These are phyloP conservation scores for Helotiales sp. DNA, from an alignment of 2,329 filamentous ascomycete genomes.

Conservation along the genomic window DNA sequence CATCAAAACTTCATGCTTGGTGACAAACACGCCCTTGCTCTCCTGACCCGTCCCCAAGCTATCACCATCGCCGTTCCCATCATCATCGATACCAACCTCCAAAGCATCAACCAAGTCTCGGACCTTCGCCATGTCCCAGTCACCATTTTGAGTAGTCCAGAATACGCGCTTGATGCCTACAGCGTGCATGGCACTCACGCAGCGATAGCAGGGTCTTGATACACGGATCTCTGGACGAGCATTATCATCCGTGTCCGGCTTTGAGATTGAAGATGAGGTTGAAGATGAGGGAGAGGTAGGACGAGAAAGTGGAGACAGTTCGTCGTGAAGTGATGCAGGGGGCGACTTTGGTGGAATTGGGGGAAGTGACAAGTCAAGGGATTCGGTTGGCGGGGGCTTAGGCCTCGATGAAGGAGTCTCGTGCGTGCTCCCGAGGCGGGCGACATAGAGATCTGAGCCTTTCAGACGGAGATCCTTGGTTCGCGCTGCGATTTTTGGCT, in stretches of 20 bases:
- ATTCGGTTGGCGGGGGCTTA: not conserved
- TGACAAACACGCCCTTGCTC: conserved; percentile 51
- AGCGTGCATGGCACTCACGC: conserved; percentile 56
- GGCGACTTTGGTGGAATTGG: conserved; percentile 7
- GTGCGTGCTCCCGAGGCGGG: conserved; percentile 45
- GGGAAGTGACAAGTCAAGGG: not conserved
- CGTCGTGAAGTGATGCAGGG: conserved; percentile 52
- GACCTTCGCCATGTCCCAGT: conserved; percentile 57
- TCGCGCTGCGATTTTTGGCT: conserved; percentile 44
- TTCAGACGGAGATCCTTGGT: conserved; percentile 53
- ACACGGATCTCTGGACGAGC: conserved; percentile 28
- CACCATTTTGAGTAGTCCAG: conserved; percentile 55
- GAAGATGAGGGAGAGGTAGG: conserved; percentile 26
- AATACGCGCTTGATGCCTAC: conserved; percentile 58
- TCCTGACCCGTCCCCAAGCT: conserved; percentile 34
- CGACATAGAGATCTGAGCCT: conserved; percentile 57
- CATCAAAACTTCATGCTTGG: conserved; percentile 58
- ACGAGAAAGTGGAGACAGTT: conserved; percentile 44
- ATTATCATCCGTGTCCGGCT: not conserved
- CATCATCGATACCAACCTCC: conserved; percentile 45
- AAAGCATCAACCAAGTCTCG: conserved; percentile 53
- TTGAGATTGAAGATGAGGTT: not conserved
- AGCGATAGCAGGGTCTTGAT: conserved; percentile 58
- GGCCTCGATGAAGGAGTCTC: conserved; percentile 10
- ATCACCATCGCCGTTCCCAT: conserved; percentile 50